Percentiles rank a stretch among this genome's conserved stretches.
Conservation (phyloP, 495 filamentous ascomycete species). For the Trichocladium antarcticum region DNA sequence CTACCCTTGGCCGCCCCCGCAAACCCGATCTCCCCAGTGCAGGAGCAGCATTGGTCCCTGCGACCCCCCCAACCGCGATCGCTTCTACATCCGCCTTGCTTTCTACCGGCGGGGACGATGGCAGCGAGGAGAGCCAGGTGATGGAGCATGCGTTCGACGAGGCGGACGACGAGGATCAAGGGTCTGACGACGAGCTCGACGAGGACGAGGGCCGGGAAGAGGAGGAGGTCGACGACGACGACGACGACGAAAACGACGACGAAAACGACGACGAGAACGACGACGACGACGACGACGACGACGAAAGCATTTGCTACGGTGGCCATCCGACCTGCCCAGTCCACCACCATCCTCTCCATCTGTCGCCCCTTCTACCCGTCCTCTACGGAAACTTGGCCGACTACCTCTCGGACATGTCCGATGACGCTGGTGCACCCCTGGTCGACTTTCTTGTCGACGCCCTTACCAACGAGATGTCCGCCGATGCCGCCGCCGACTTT, state of each 20-base stretch:
- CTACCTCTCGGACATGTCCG: constrained; percentile 11
- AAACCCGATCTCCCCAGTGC: not conserved
- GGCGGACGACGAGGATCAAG: constrained; percentile 14
- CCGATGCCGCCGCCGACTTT: constrained; percentile 4
- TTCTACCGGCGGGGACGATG: not conserved
- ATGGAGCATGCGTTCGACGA: constrained; percentile 9
- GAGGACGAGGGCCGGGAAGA: constrained; percentile 10
- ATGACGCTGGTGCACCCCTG: not conserved
- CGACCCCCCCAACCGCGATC: not conserved
- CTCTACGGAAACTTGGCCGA: constrained; percentile 5
- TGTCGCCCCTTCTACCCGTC: not conserved
- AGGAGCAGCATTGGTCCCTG: not conserved
- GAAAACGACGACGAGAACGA: constrained; percentile 16
- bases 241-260: not conserved
- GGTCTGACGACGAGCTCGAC: constrained; percentile 1
- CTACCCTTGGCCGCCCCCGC: not conserved
- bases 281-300: constrained; percentile 18
- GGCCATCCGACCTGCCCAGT: constrained; percentile 10
- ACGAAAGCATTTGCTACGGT: constrained; percentile 10
- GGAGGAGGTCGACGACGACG: constrained; percentile 16
- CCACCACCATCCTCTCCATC: not conserved
- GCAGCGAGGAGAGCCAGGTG: not conserved
- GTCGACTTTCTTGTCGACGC: constrained; percentile 3
- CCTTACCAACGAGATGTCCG: constrained; percentile 17
- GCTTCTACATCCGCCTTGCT: not conserved